These are phyloP conservation scores for Diospyros kaki DNA, from an alignment of 148 eudicot genomes.

Conservation along the genomic window DNA sequence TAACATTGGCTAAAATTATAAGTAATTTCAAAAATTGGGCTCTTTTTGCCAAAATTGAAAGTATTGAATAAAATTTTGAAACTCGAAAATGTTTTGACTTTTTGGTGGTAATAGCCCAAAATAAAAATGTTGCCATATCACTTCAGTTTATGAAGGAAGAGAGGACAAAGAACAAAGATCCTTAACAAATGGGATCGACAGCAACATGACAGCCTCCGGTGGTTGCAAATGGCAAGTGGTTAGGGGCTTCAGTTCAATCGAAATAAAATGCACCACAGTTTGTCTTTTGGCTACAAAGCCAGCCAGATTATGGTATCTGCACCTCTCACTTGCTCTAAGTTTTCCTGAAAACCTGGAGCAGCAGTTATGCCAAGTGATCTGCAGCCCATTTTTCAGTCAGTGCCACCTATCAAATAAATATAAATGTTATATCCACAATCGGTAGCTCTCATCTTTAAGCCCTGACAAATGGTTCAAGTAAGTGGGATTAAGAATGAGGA, in stretches of 20 bases:
- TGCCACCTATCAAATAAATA: constrained; percentile 53
- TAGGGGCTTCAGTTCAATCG: constrained; percentile 84
- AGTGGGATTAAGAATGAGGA: too few species aligned
- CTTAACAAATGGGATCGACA: constrained; percentile 50
- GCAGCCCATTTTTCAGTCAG: constrained; percentile 91
- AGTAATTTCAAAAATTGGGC: too few species aligned
- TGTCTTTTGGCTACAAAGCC: constrained; percentile 73
- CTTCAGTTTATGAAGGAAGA: constrained; percentile 14
- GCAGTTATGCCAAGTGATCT: not conserved
- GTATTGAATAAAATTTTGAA: too few species aligned
- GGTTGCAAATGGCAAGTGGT: constrained; percentile 64
- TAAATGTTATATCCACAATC: not conserved
- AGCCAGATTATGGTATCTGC: constrained; percentile 87
- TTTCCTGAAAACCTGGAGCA: constrained; percentile 60
- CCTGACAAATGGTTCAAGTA: too few species aligned
- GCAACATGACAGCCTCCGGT: constrained; percentile 57
- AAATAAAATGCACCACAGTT: constrained; percentile 79
- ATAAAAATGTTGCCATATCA: too few species aligned
- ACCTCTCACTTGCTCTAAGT: constrained; percentile 73
- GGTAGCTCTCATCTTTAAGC: too few species aligned
- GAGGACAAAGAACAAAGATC: constrained; percentile 45
- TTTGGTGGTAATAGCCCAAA: too few species aligned
- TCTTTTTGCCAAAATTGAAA: too few species aligned
- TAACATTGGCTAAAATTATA: too few species aligned
- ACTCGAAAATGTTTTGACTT: too few species aligned